Evolutionary conservation across 73 alveolate species (phyloP).

Genomic region (Paramecium sexaurelia): DNA sequence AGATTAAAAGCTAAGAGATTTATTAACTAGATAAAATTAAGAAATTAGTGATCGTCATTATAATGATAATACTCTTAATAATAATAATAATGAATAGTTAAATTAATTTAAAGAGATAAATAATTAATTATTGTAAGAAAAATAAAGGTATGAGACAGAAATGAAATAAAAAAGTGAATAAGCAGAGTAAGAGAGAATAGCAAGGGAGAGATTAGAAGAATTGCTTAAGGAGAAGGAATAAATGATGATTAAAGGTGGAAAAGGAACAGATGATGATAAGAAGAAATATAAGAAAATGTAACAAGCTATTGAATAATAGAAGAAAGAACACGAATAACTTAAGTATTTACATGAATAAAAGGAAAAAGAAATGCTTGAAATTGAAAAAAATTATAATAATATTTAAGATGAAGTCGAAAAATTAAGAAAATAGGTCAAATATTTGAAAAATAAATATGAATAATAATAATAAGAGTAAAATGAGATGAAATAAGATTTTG

Average conservation of each 20-base stretch:
- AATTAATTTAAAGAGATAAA: neutral
- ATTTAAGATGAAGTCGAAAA: slow-evolving; percentile 68
- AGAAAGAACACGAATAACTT: slow-evolving; percentile 75
- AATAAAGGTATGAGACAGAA: neutral
- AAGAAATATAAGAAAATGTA: slow-evolving; percentile 73
- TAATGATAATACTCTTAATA: neutral
- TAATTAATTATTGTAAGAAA: neutral
- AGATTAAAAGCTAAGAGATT: slow-evolving; percentile 84
- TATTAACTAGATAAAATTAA: slow-evolving; percentile 54
- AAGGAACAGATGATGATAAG: slow-evolving; percentile 79
- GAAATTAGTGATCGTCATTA: neutral
- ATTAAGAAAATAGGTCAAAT: slow-evolving; percentile 51
- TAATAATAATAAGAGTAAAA: slow-evolving; percentile 48
- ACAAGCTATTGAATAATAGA: slow-evolving; percentile 72
- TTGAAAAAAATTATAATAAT: slow-evolving; percentile 65
- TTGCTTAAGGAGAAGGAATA: slow-evolving; percentile 74
- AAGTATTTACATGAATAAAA: slow-evolving; percentile 67
- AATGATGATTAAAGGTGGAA: slow-evolving; percentile 78
- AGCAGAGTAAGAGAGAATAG: slow-evolving; percentile 50
- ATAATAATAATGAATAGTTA: neutral
- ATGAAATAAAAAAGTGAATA: neutral
- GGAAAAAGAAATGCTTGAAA: slow-evolving; percentile 68
- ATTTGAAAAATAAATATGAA: slow-evolving; percentile 26
- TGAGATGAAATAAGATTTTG: slow-evolving; percentile 63
- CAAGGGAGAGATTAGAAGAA: slow-evolving; percentile 71